These are phyloP conservation scores for Cucumis cinereus DNA, from an alignment of 306 rosid genomes.

Conservation along the genomic window DNA sequence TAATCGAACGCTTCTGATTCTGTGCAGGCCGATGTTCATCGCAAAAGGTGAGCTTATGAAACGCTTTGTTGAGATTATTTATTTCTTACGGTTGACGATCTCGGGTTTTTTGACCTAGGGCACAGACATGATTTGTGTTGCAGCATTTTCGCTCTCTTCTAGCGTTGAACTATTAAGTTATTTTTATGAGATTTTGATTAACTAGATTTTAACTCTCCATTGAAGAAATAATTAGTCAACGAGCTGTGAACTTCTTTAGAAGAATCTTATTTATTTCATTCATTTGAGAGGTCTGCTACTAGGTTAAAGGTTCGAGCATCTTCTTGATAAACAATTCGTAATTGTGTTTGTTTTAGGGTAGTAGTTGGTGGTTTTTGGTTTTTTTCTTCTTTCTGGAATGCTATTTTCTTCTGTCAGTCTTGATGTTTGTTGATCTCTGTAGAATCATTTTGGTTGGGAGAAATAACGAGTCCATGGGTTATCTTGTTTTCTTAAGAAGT, in stretches of 20 bases:
- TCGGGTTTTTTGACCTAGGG: neutral
- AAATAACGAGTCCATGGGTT: neutral
- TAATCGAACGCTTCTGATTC: neutral
- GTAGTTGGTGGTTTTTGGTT: neutral
- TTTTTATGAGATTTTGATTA: neutral
- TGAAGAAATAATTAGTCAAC: neutral
- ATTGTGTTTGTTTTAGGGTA: neutral
- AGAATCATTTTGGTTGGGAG: neutral
- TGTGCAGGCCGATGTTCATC: constrained; percentile 71
- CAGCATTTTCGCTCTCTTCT: neutral
- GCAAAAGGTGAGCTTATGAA: constrained; percentile 39
- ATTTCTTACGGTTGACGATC: neutral
- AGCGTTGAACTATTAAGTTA: neutral
- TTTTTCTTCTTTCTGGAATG: neutral
- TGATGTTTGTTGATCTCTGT: neutral
- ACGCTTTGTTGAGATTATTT: neutral
- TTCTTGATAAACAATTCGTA: neutral
- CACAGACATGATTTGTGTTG: neutral
- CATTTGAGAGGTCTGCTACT: neutral
- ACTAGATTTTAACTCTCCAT: neutral
- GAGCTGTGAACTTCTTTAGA: neutral
- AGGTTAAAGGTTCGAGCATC: neutral
- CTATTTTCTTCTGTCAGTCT: neutral
- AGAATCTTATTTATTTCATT: neutral
- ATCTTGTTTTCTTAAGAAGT: neutral